Evolutionary conservation across 345 rosid species (phyloP), one percentile per base, ranked within the genome.

Genomic region (Arabis alpina): DNA sequence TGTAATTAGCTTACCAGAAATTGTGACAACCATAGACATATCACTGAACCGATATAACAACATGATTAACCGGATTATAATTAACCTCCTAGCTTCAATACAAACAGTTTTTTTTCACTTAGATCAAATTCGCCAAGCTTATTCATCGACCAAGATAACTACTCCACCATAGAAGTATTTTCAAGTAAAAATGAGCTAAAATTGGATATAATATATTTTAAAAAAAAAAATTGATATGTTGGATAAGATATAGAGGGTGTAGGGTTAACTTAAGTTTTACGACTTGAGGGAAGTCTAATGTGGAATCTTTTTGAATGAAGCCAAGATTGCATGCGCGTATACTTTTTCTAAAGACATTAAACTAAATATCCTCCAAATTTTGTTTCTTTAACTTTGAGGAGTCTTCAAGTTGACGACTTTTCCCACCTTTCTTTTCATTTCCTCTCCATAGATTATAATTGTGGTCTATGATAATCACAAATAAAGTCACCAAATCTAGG

Each of bases 311-410:
- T 37, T 48, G 44, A 56, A 53, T 47, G 69, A 61, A 59, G 57
- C 41, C 60, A 66, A 32, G 63, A 45, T 74, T 68, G 78, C 78
- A 75, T 75, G 78, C 78, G 78, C 78, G 68, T 75, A 27, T 75
- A 45, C 78, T 68, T 75, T 75, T 75, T 75, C 56, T 53, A 74
- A 68, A 74, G 78, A 52, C 64, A 66, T 44, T 42, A 32, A 48
- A 28, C 23, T 52, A 40, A 66, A 48, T 12, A 10, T 28, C 40
- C 42, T 66, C 36, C 48, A 74, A 15, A 43, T 34, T 14, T 45
- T 14, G n/a, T 57, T 62, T 0, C 40, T 60, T 74, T 49, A 27
- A 43, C 64, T 75, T 64, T 68, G 7, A 24, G 52, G 63, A 61
- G 74, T 53, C 68, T 67, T 74, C 44, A 68, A 61, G 64, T 60